Base-by-base conservation (phyloP, 495 filamentous ascomycete genomes). In the Clavariopsis aquatica region DNA sequence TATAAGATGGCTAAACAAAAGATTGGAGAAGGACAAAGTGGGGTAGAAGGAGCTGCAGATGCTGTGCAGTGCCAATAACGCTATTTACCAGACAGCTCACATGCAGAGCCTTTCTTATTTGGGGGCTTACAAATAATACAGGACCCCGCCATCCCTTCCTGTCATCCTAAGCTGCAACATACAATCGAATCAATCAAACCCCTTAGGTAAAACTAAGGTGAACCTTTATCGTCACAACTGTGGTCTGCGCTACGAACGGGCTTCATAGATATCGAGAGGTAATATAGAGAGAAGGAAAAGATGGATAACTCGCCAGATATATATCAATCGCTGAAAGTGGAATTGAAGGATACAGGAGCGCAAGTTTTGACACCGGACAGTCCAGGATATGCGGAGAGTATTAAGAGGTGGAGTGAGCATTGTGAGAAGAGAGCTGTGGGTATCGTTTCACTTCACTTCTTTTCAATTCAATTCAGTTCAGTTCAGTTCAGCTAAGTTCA, bases 321-420 rank as follows among this genome's bases (percentile, higher is more conserved):
- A 15, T 65, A 65, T 49, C 27, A 19, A 10, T 17, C 15, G 1
- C 23, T 65, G 46, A 58, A 54, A 24, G 23, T 54, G 17, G 20
- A 52, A n/a, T 26, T 65, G 19, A 47, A 52, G 23, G 54, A 55
- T 22, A 41, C 54, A 3, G 54, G 20, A 1, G 59, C 65, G 0
- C 36, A 62, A 36, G 53, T 68, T 10, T 19, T 66, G 23, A 62
- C 55, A 7, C 58, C 63, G 17, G 68, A 54, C 31, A 24, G 24
- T 28, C 51, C 52, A 4, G 67, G 61, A 22, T 75, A 75, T 56
- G 62, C 43, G 1, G 57, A 69, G 49, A 74, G 72, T 23, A 68
- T 75, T 28, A 64, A 67, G 45, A 61, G 73, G 29, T 74, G 71
- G 71, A 71, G 64, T 31, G 65, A 68, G 17, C 60, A 70, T 28